These are phyloP conservation scores for Metschnikowia colocasiae DNA, from an alignment of 805 yeast species.

Conservation along the genomic window DNA sequence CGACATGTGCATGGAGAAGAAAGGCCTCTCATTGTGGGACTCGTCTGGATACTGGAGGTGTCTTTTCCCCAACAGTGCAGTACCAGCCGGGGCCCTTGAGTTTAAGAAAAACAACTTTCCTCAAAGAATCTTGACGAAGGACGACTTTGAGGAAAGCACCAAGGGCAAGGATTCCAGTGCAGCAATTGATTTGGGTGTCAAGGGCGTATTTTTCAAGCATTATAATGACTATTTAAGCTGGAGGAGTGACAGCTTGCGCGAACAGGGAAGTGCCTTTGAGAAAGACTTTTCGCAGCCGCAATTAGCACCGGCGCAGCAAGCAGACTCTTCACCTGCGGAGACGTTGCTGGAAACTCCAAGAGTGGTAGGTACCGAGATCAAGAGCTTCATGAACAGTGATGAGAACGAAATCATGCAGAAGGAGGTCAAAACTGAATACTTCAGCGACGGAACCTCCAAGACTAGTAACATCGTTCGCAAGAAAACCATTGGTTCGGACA, in stretches of 20 bases:
- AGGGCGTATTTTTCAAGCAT: constrained; percentile 61
- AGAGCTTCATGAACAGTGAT: constrained; percentile 25
- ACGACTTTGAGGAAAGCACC: constrained; percentile 45
- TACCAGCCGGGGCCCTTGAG: constrained; percentile 31
- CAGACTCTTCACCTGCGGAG: background rate
- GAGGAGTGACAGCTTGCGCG: constrained; percentile 48
- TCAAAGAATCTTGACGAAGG: constrained; percentile 45
- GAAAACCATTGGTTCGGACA: constrained; percentile 32
- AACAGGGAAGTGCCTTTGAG: constrained; percentile 25
- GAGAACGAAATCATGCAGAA: constrained; percentile 27
- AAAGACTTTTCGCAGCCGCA: constrained; percentile 1
- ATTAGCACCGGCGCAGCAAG: background rate
- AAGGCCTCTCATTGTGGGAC: constrained; percentile 83
- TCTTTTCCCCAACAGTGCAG: constrained; percentile 59
- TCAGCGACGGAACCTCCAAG: constrained; percentile 34
- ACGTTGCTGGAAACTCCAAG: background rate
- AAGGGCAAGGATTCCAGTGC: constrained; percentile 10
- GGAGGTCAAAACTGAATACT: constrained; percentile 33
- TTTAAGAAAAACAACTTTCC: constrained; percentile 24
- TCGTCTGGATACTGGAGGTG: constrained; percentile 86
- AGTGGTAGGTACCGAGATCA: constrained; percentile 29
- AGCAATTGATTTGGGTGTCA: constrained; percentile 39
- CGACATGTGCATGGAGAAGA: constrained; percentile 55
- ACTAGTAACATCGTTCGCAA: constrained; percentile 29
- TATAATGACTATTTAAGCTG: constrained; percentile 65